Conservation (phyloP, 495 filamentous ascomycete species). For the Rhizodiscina lignyota region DNA sequence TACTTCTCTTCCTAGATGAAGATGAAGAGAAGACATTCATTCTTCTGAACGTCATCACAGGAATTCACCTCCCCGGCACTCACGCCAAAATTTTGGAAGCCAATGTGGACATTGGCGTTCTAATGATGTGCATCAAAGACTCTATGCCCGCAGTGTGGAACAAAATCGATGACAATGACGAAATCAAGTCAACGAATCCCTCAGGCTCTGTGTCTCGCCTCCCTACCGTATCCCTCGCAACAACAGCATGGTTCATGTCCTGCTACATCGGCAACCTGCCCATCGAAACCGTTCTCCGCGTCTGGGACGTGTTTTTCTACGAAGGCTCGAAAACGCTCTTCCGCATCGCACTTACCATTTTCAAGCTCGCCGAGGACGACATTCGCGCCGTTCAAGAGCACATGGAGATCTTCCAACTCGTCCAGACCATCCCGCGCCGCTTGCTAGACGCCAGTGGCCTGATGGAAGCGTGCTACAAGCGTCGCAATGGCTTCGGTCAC, state of each 20-base stretch:
- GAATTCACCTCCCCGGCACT: conserved; percentile 74
- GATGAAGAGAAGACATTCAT: conserved; percentile 78
- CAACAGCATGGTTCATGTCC: conserved; percentile 98
- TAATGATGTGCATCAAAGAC: conserved; percentile 75
- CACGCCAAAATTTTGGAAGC: conserved; percentile 86
- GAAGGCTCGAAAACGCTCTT: conserved; percentile 95
- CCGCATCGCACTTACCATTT: conserved; percentile 76
- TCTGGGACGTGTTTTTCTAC: conserved; percentile 94
- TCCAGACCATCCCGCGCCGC: conserved; percentile 73
- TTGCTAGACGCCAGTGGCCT: conserved; percentile 67
- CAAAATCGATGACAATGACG: conserved; percentile 67
- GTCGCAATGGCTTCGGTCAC: conserved; percentile 72
- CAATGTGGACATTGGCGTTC: conserved; percentile 84
- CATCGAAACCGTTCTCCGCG: conserved; percentile 74
- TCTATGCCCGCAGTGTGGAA: conserved; percentile 73
- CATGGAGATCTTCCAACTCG: conserved; percentile 92
- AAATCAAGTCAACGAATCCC: conserved; percentile 16
- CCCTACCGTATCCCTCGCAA: conserved; percentile 80
- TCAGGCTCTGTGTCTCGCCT: conserved; percentile 31
- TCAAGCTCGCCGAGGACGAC: conserved; percentile 75
- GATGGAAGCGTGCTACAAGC: conserved; percentile 63
- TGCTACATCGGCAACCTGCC: conserved; percentile 86
- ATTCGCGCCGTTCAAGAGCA: conserved; percentile 69
- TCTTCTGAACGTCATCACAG: conserved; percentile 85
- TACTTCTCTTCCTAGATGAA: conserved; percentile 76